phyloP scores from a whole-genome alignment of 139 green algal genomes.

The Chlorokybus atmophyticus region DNA sequence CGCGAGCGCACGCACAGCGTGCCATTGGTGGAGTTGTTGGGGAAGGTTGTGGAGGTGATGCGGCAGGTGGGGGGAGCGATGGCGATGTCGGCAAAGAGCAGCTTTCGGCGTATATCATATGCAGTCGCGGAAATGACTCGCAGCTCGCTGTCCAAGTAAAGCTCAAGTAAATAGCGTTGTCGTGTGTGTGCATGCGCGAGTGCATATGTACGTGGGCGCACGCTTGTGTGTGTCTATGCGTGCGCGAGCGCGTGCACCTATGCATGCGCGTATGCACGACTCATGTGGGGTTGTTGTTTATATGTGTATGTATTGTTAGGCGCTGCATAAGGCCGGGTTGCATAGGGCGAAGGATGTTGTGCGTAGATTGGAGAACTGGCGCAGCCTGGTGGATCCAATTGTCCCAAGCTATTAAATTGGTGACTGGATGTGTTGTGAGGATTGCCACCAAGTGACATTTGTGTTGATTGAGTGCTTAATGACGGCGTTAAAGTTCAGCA shows the following conservation, averaged over 20 bases:
- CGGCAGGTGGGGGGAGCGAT: neutral
- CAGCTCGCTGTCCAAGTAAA: constrained; percentile 58
- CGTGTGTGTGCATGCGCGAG: no score
- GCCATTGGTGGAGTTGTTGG: constrained; percentile 1
- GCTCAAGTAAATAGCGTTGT: no score
- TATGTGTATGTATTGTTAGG: no score
- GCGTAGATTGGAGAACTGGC: constrained; percentile 69
- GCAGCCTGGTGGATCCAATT: constrained; percentile 34
- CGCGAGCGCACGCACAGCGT: constrained; percentile 22
- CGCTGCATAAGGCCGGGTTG: constrained; percentile 47
- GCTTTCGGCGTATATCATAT: constrained; percentile 60
- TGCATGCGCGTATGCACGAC: no score
- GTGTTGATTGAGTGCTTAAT: no score
- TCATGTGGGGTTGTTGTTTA: no score
- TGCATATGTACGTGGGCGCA: no score
- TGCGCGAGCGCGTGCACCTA: no score
- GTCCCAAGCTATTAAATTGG: constrained; percentile 35
- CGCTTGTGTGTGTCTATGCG: no score
- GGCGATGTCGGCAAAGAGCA: neutral
- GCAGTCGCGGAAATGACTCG: constrained; percentile 84
- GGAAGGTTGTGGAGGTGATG: neutral
- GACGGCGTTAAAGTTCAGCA: no score
- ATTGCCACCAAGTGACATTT: no score
- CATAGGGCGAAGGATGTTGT: constrained; percentile 49
- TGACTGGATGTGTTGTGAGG: no score